Conservation (phyloP, 1,139 yeast species). For the Taiozyma sp. region DNA sequence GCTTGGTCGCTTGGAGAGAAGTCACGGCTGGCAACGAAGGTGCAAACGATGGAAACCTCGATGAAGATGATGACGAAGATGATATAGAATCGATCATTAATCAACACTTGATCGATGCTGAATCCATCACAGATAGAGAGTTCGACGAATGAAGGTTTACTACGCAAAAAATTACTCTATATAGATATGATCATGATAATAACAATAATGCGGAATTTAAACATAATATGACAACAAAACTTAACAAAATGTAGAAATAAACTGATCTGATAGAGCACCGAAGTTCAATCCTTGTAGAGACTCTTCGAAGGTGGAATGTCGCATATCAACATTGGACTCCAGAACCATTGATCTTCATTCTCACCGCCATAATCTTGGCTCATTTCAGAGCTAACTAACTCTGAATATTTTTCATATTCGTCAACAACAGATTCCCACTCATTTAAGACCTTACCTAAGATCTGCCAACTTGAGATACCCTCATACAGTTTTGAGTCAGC, state of each 20-base stretch:
- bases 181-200: neutral
- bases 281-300: constrained; percentile 5
- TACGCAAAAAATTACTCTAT: neutral
- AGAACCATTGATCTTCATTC: constrained; percentile 24
- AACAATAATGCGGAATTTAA: neutral
- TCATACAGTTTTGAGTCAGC: constrained; percentile 1
- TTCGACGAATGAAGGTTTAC: neutral
- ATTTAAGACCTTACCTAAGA: constrained; percentile 59
- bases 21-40: constrained; percentile 1
- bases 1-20: constrained; percentile 12
- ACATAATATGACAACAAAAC: neutral
- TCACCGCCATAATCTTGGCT: constrained; percentile 13
- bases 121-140: neutral
- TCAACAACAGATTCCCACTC: constrained; percentile 57
- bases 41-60: constrained; percentile 1
- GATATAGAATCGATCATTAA: neutral
- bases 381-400: constrained; percentile 31
- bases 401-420: constrained; percentile 48
- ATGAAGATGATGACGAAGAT: constrained; percentile 3
- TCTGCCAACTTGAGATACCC: constrained; percentile 27
- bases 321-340: constrained; percentile 40
- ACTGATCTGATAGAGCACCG: neutral
- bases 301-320: constrained; percentile 29
- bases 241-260: neutral
- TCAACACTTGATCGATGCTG: neutral